Evolutionary conservation across 129 eudicot genomes (phyloP).

Genomic region (Lonicera japonica): DNA sequence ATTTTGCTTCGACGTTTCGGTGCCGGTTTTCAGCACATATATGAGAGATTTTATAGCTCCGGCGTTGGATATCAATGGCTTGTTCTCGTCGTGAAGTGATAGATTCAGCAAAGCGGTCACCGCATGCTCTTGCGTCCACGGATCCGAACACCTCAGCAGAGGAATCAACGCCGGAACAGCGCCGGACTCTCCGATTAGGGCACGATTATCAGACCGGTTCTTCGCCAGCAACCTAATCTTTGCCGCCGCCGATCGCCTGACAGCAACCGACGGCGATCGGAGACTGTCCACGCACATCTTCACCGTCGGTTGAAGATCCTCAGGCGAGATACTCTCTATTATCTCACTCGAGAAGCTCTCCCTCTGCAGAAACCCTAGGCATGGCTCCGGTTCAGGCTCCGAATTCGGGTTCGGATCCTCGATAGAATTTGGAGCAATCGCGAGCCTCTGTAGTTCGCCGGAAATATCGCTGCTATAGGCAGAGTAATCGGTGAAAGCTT

Average conservation of each 20-base stretch:
- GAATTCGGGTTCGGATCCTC: conserved; percentile 1
- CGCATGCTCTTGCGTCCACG: conserved; percentile 89
- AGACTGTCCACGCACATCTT: conserved; percentile 66
- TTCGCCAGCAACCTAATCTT: conserved; percentile 72
- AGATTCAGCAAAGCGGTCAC: conserved; percentile 84
- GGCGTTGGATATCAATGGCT: conserved; percentile 35
- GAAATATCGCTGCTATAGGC: conserved; percentile 79
- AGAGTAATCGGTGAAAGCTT: conserved; percentile 64
- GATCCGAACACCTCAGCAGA: conserved; percentile 68
- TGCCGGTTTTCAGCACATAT: conserved; percentile 79
- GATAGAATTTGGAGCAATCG: conserved; percentile 30
- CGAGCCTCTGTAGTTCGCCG: conserved; percentile 77
- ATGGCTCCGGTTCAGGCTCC: conserved; percentile 52
- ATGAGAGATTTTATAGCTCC: conserved; percentile 69
- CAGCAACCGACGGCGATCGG: conserved; percentile 45
- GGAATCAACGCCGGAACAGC: conserved; percentile 67
- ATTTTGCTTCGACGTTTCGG: conserved; percentile 80
- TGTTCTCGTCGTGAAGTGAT: conserved; percentile 62
- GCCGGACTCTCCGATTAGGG: conserved; percentile 74
- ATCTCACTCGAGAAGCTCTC: conserved; percentile 77
- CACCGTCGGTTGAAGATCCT: conserved; percentile 97
- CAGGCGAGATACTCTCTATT: conserved; percentile 72
- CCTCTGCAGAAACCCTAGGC: conserved; percentile 53
- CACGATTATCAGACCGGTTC: conserved; percentile 83
- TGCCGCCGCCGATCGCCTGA: conserved; percentile 84